phyloP scores from a whole-genome alignment of 1,284 basidiomycete species.

The Neolentinus lepideus region DNA sequence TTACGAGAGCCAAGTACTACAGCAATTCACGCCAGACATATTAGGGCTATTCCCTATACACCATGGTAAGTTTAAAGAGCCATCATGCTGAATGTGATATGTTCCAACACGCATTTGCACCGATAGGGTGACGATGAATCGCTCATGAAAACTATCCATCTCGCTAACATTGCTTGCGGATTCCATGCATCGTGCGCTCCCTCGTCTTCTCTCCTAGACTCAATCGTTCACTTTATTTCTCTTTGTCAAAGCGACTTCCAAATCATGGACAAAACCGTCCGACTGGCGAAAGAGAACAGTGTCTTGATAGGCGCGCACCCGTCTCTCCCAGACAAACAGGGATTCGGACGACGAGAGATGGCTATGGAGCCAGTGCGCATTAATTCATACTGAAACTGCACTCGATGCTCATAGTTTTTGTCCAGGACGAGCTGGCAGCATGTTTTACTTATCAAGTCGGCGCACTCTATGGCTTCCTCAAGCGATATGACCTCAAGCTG shows the following conservation, averaged over 20 bases:
- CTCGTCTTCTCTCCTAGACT: neutral
- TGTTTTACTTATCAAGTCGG: constrained; percentile 61
- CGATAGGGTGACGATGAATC: constrained; percentile 49
- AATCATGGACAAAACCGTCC: constrained; percentile 55
- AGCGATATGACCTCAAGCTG: constrained; percentile 35
- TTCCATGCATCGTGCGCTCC: constrained; percentile 50
- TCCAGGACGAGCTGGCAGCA: constrained; percentile 44
- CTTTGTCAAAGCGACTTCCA: constrained; percentile 39
- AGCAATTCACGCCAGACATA: too few species aligned
- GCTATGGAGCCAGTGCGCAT: constrained; percentile 40
- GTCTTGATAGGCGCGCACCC: constrained; percentile 56
- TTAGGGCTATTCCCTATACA: constrained; percentile 49
- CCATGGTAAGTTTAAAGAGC: constrained; percentile 28
- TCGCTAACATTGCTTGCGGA: constrained; percentile 59
- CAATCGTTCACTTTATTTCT: neutral
- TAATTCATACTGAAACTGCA: neutral
- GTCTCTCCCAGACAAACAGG: constrained; percentile 54
- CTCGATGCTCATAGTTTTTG: neutral
- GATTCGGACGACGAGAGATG: constrained; percentile 60
- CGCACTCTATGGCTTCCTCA: constrained; percentile 49
- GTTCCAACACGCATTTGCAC: neutral
- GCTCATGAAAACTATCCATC: constrained; percentile 55
- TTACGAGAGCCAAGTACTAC: neutral
- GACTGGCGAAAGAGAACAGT: constrained; percentile 41
- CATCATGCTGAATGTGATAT: neutral